phyloP scores from a whole-genome alignment of 2,329 filamentous ascomycete species.

The Penicillium sumatraense region DNA sequence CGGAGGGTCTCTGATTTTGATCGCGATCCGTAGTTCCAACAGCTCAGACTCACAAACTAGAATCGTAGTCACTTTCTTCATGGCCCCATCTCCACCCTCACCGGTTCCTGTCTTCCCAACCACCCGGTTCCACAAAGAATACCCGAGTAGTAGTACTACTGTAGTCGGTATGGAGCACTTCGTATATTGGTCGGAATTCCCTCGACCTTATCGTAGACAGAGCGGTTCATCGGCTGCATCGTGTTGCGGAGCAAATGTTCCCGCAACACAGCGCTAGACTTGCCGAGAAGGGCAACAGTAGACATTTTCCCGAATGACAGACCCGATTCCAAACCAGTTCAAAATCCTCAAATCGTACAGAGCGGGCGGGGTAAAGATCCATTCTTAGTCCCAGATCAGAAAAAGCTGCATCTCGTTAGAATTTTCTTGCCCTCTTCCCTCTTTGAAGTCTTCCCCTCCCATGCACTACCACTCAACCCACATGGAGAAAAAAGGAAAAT shows the following conservation, averaged over 20 bases:
- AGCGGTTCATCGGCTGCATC: background rate
- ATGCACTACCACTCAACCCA: background rate
- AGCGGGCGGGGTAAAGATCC: background rate
- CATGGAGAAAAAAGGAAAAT: background rate
- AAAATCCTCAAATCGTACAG: background rate
- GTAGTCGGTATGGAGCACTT: background rate
- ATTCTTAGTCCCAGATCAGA: no score
- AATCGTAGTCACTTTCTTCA: background rate
- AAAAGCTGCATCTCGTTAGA: no score
- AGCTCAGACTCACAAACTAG: background rate
- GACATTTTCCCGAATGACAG: background rate
- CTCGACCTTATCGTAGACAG: background rate
- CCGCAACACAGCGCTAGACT: background rate
- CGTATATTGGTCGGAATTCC: background rate
- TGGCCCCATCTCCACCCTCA: background rate
- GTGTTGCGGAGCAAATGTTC: background rate
- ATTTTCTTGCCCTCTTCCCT: no score
- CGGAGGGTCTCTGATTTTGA: background rate
- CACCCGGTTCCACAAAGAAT: background rate
- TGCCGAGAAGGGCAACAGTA: background rate
- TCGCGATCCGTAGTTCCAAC: background rate
- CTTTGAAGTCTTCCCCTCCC: background rate
- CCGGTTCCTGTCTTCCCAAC: background rate
- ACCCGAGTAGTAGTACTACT: no score
- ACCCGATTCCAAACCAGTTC: background rate